Base-by-base conservation (phyloP, 805 yeast species). In the Candida oleophila region DNA sequence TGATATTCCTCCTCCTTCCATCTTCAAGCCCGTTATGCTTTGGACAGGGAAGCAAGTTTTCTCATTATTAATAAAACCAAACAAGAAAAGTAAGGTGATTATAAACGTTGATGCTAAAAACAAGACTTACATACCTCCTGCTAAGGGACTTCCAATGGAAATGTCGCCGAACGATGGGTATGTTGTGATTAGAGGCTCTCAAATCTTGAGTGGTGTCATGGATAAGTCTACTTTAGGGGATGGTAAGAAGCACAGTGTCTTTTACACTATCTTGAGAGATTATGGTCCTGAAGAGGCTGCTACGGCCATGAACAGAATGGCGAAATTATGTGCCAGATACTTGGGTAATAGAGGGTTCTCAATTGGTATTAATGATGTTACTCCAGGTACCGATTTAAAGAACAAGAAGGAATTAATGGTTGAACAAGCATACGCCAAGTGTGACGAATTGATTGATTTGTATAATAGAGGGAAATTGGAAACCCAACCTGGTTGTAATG, bases 21-120 rank as follows among this genome's bases (percentile, higher is more conserved):
- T 94, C 46, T 75, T 83, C 69, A 94, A 92, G 66, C 99, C 99
- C 3, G 82, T 75, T 34, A 81, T 78, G 65, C 65, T 94, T 60
- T 94, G 99, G 99, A 91, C 99, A 0, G 99, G 99, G 46, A 94
- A 94, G 64, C 99, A 94, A 67, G 83, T 95, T 1, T 94, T 92
- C 65, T 85, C 95, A 38, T 66, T 94, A 50, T 76, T 94, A 53
- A 94, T 94, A 60, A 82, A 76, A 59, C 98, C 99, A 41, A 92
- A 87, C 67, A 73, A 70, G 38, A 47, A 71, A 3, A 85, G 94
- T 2, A 86, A 87, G 3, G 96, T 95, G 21, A 73, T 86, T 7
- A 90, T 94, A 61, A 94, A 94, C 61, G 72, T 94, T 54, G 97
- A 94, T 62, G 97, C 97, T 3, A 94, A 92, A 62, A 89, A 89